These are phyloP conservation scores for Fusarium albosuccineum DNA, from an alignment of 2,329 filamentous ascomycete genomes.

Conservation along the genomic window DNA sequence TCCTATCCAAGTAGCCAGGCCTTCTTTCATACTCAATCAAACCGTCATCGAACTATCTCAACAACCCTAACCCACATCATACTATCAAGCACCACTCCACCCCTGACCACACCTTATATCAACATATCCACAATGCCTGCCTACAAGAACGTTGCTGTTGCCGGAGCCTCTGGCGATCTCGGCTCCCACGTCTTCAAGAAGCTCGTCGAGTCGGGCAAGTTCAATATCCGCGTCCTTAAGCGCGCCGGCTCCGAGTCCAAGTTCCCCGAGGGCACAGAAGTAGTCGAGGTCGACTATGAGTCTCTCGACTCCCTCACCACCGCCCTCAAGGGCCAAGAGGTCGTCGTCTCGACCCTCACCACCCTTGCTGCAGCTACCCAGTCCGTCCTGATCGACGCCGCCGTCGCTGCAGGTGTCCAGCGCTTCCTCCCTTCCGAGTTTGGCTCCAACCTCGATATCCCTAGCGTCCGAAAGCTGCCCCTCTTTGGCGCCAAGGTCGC, in stretches of 20 bases:
- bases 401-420: constrained; percentile 70
- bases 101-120: not conserved
- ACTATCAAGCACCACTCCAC: no score
- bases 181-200: constrained; percentile 50
- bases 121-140: constrained; percentile 43
- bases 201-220: constrained; percentile 49
- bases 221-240: constrained; percentile 54
- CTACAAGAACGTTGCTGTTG: constrained; percentile 55
- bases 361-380: constrained; percentile 56
- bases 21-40: constrained; percentile 1
- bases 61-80: not conserved
- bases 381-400: constrained; percentile 66
- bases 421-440: constrained; percentile 74
- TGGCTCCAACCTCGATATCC: constrained; percentile 52
- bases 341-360: constrained; percentile 58
- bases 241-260: constrained; percentile 57
- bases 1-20: not conserved
- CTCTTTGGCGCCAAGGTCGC: constrained; percentile 65
- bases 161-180: constrained; percentile 54
- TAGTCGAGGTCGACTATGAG: constrained; percentile 55
- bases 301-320: constrained; percentile 61
- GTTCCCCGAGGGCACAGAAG: constrained; percentile 47
- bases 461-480: constrained; percentile 58
- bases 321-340: constrained; percentile 69
- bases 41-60: not conserved